Evolutionary conservation across 805 yeast genomes (phyloP).

Genomic region (Schizosaccharomyces octosporus): DNA sequence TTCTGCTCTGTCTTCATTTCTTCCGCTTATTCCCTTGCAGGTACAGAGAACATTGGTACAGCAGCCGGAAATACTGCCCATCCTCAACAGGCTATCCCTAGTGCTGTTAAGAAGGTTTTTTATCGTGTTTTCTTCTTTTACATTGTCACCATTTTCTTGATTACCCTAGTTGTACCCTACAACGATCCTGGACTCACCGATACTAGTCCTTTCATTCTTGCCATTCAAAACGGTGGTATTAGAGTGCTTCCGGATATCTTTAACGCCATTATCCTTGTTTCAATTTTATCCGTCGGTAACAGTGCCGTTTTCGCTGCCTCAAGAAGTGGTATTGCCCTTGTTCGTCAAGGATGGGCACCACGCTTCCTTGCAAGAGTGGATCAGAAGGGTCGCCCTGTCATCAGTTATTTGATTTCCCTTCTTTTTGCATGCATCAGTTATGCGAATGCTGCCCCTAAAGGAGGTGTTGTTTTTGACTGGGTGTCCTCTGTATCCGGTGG

Average conservation of each 20-base stretch:
- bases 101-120: constrained; percentile 48
- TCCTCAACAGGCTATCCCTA: constrained; percentile 37
- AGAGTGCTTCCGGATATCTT: constrained; percentile 50
- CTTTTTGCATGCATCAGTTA: constrained; percentile 21
- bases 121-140: constrained; percentile 50
- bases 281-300: constrained; percentile 68
- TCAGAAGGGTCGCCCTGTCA: constrained; percentile 44
- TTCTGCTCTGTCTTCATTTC: constrained; percentile 38
- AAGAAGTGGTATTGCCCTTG: constrained; percentile 36
- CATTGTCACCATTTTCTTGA: constrained; percentile 27
- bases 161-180: constrained; percentile 52
- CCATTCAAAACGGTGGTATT: constrained; percentile 40
- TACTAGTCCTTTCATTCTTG: constrained; percentile 64
- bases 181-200: constrained; percentile 35
- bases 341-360: constrained; percentile 54
- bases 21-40: constrained; percentile 40
- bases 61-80: constrained; percentile 48
- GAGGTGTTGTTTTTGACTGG: constrained; percentile 36
- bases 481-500: constrained; percentile 53
- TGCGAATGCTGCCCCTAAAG: background rate
- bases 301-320: constrained; percentile 55
- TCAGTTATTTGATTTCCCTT: constrained; percentile 23
- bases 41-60: constrained; percentile 38
- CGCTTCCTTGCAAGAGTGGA: constrained; percentile 35
- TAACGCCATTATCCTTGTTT: constrained; percentile 47